phyloP scores from a whole-genome alignment of 1,284 basidiomycete genomes.

The Trametes versicolor region DNA sequence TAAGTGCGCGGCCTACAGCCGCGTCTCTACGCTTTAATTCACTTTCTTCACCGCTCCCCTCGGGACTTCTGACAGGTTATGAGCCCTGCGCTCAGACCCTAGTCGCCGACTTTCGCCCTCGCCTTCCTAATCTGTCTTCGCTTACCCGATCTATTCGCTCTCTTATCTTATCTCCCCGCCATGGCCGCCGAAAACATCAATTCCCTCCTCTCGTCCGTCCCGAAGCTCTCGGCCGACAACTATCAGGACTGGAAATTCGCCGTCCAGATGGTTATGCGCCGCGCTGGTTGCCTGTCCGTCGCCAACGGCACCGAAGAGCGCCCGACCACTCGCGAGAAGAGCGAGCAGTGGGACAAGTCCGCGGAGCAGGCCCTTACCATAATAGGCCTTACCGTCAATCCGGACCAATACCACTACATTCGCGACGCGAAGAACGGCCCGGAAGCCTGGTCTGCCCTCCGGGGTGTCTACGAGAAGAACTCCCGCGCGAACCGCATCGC shows the following conservation, averaged over 20 bases:
- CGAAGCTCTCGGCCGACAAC: slow-evolving; percentile 3
- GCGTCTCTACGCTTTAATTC: neutral
- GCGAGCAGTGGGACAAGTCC: neutral
- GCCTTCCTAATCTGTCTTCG: neutral
- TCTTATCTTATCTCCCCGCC: slow-evolving; percentile 2
- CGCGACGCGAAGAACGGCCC: neutral
- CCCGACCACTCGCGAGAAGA: neutral
- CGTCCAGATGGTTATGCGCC: neutral
- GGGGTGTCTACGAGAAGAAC: slow-evolving; percentile 1
- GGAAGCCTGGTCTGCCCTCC: neutral
- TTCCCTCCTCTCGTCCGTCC: slow-evolving; percentile 3
- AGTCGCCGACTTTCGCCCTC: neutral
- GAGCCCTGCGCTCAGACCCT: slow-evolving; percentile 5
- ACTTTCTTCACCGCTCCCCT: neutral
- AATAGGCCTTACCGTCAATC: slow-evolving; percentile 2
- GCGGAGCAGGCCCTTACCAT: slow-evolving; percentile 1
- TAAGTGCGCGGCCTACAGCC: neutral
- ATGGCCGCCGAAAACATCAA: neutral
- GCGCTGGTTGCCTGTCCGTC: slow-evolving; percentile 1
- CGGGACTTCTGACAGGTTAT: slow-evolving; percentile 5
- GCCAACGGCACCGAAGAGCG: neutral
- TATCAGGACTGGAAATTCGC: slow-evolving; percentile 6
- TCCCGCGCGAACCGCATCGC: slow-evolving; percentile 1
- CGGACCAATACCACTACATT: slow-evolving; percentile 2
- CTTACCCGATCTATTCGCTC: neutral